Percentiles rank a stretch among this genome's conserved stretches.
phyloP scores from a whole-genome alignment of 2,329 filamentous ascomycete species.

The Pseudocercospora vitis region DNA sequence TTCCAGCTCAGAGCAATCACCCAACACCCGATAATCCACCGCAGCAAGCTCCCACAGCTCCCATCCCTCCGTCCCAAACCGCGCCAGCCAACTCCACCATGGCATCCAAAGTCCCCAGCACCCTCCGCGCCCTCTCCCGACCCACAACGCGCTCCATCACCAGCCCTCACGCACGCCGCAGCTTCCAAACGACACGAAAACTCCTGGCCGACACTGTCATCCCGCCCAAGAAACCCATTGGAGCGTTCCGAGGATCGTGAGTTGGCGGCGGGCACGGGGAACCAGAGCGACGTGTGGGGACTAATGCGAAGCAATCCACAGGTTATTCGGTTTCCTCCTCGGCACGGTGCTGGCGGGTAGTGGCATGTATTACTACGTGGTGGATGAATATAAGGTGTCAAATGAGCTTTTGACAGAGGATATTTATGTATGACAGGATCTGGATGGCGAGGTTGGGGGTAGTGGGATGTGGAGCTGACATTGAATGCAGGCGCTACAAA shows the following conservation, averaged over 20 bases:
- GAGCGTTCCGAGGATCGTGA: slow-evolving; percentile 71
- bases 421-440: slow-evolving; percentile 75
- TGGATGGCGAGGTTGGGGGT: background rate
- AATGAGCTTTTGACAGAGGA: slow-evolving; percentile 94
- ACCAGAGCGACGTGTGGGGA: background rate
- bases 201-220: slow-evolving; percentile 34
- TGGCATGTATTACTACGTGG: slow-evolving; percentile 85
- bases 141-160: slow-evolving; percentile 19
- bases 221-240: slow-evolving; percentile 64
- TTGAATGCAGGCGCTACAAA: slow-evolving; percentile 71
- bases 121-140: slow-evolving; percentile 37
- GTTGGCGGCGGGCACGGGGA: slow-evolving; percentile 34
- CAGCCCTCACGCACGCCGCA: slow-evolving; percentile 21
- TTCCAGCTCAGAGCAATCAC: too few species aligned
- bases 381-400: slow-evolving; percentile 89
- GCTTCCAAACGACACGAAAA: slow-evolving; percentile 43
- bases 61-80: too few species aligned
- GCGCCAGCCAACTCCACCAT: too few species aligned
- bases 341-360: slow-evolving; percentile 77
- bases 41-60: too few species aligned
- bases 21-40: too few species aligned
- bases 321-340: slow-evolving; percentile 87
- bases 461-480: background rate
- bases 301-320: too few species aligned
- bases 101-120: slow-evolving; percentile 13